Evolutionary conservation across 2,329 filamentous ascomycete species (phyloP).

Genomic region (Paecilomyces niveus): DNA sequence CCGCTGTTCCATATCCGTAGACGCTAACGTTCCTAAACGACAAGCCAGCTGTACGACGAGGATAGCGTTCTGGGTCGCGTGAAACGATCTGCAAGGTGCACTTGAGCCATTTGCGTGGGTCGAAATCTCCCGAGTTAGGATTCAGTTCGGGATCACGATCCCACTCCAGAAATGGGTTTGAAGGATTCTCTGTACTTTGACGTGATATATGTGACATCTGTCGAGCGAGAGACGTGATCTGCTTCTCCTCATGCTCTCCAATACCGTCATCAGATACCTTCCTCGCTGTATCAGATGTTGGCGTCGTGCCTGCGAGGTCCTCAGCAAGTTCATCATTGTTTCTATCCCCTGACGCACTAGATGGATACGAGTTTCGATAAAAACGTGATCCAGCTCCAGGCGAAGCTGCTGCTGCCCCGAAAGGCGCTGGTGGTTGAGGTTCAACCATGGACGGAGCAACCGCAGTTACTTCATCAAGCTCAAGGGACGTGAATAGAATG

Average conservation of each 20-base stretch:
- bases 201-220: not conserved
- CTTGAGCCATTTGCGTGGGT: conserved; percentile 53
- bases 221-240: not conserved
- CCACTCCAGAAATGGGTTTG: not conserved
- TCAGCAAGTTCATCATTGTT: not conserved
- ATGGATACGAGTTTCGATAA: not conserved
- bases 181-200: not conserved
- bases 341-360: not conserved
- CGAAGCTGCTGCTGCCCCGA: not conserved
- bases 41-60: conserved; percentile 53
- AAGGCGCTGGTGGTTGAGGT: not conserved
- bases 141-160: conserved; percentile 33
- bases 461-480: not conserved
- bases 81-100: conserved; percentile 48
- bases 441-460: not conserved
- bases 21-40: conserved; percentile 62
- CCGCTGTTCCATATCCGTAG: conserved; percentile 59
- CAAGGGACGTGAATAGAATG: not conserved
- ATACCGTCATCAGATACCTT: not conserved
- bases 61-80: conserved; percentile 47
- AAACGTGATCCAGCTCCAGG: not conserved
- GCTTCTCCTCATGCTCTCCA: not conserved
- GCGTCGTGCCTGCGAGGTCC: not conserved
- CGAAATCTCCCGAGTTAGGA: conserved; percentile 49
- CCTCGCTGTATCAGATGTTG: not conserved